Percentiles rank a stretch among this genome's conserved stretches.
These are phyloP conservation scores for Tagetes erecta DNA, from an alignment of 129 eudicot species.

Conservation along the genomic window DNA sequence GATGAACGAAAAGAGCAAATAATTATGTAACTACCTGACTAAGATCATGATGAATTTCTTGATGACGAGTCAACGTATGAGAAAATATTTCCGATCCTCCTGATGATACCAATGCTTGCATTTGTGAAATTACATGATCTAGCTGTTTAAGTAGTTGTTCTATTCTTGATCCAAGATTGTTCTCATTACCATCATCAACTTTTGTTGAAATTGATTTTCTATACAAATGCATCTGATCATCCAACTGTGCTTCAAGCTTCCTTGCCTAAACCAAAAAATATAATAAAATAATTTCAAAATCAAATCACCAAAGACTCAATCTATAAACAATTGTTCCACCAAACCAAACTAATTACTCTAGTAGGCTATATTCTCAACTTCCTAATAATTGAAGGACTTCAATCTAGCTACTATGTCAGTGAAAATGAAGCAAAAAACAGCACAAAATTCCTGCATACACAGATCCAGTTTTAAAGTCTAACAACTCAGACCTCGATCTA, in stretches of 20 bases:
- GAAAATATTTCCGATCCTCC: conserved; percentile 98
- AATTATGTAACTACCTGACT: conserved; percentile 59
- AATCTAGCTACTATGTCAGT: too few relatives aligned
- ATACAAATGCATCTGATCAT: conserved; percentile 92
- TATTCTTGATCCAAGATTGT: conserved; percentile 71
- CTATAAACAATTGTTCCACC: background rate
- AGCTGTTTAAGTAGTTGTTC: conserved; percentile 80
- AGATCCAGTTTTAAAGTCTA: too few relatives aligned
- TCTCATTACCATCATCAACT: conserved; percentile 55
- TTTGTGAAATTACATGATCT: conserved; percentile 75
- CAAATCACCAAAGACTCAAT: background rate
- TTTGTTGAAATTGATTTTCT: conserved; percentile 73
- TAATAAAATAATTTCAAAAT: background rate
- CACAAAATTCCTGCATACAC: too few relatives aligned
- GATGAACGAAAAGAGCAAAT: conserved; percentile 7
- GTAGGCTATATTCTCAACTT: background rate
- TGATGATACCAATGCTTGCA: conserved; percentile 96
- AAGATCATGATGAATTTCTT: conserved; percentile 95
- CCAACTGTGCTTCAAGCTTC: conserved; percentile 96
- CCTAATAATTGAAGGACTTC: background rate
- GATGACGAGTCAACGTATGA: conserved; percentile 97
- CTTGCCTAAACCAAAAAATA: conserved; percentile 55
- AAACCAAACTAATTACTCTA: conserved; percentile 1
- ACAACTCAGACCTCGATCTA: background rate
- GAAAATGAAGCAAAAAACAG: too few relatives aligned